These are phyloP conservation scores for Penicillium fuscoglaucum DNA, from an alignment of 2,329 filamentous ascomycete genomes.

Conservation along the genomic window DNA sequence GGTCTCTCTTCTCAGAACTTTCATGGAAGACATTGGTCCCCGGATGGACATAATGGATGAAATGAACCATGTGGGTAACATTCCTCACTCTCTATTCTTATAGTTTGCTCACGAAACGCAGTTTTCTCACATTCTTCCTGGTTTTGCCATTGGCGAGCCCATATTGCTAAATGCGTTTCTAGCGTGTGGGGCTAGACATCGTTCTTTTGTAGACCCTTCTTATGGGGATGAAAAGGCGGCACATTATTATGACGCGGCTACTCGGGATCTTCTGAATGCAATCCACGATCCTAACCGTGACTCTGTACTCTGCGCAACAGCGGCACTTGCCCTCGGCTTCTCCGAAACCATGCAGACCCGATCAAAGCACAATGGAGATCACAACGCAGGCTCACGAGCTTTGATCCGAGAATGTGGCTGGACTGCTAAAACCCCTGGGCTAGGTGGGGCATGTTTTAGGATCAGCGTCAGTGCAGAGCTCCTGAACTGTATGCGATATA, in stretches of 20 bases:
- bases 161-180: constrained; percentile 88
- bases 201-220: constrained; percentile 68
- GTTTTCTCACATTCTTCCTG: constrained; percentile 82
- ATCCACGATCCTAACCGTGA: constrained; percentile 84
- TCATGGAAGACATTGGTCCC: constrained; percentile 82
- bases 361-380: constrained; percentile 78
- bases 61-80: constrained; percentile 64
- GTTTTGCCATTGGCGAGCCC: constrained; percentile 75
- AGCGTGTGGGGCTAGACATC: constrained; percentile 81
- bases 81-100: neutral
- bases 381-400: constrained; percentile 80
- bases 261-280: constrained; percentile 70
- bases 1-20: constrained; percentile 85
- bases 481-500: constrained; percentile 81
- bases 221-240: constrained; percentile 75
- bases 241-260: constrained; percentile 83
- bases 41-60: constrained; percentile 95
- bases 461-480: constrained; percentile 88
- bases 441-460: constrained; percentile 91
- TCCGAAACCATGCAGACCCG: constrained; percentile 91
- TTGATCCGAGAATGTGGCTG: constrained; percentile 88
- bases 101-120: constrained; percentile 29
- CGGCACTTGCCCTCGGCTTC: constrained; percentile 83
- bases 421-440: constrained; percentile 74
- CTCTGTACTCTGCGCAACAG: constrained; percentile 79